These are phyloP conservation scores for Sanghuangporus sanghuang DNA, from an alignment of 1,284 basidiomycete genomes.

Conservation along the genomic window DNA sequence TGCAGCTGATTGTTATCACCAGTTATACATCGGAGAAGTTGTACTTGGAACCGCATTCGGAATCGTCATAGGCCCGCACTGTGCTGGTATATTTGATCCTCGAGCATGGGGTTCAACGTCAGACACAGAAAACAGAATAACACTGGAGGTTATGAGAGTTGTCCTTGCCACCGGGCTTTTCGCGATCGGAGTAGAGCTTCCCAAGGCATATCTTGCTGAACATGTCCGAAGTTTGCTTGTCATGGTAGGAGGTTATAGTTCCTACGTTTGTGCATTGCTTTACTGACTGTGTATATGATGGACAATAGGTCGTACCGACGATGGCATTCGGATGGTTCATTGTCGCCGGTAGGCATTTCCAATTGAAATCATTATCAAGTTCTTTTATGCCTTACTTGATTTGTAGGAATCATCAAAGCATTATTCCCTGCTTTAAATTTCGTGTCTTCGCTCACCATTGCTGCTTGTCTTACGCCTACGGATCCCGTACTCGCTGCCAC, in stretches of 20 bases:
- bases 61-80: constrained; percentile 70
- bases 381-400: constrained; percentile 52
- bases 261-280: background rate
- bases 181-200: constrained; percentile 71
- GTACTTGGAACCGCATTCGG: constrained; percentile 84
- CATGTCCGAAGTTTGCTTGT: constrained; percentile 54
- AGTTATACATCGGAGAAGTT: constrained; percentile 90
- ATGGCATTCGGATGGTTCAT: constrained; percentile 77
- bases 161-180: constrained; percentile 69
- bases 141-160: constrained; percentile 72
- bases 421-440: constrained; percentile 69
- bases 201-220: constrained; percentile 59
- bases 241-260: constrained; percentile 35
- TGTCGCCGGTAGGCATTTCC: constrained; percentile 46
- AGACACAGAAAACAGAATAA: constrained; percentile 49
- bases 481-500: constrained; percentile 66
- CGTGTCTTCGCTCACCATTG: constrained; percentile 75
- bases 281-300: background rate
- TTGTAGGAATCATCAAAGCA: constrained; percentile 49
- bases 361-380: constrained; percentile 49
- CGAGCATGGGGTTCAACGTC: constrained; percentile 57
- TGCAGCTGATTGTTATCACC: background rate
- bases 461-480: constrained; percentile 90
- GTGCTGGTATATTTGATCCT: constrained; percentile 75
- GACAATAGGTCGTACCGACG: constrained; percentile 51